Percentiles rank a stretch among this genome's conserved stretches.
Evolutionary conservation across 75 land plant species (phyloP).

Genomic region (Cupressus sempervirens): DNA sequence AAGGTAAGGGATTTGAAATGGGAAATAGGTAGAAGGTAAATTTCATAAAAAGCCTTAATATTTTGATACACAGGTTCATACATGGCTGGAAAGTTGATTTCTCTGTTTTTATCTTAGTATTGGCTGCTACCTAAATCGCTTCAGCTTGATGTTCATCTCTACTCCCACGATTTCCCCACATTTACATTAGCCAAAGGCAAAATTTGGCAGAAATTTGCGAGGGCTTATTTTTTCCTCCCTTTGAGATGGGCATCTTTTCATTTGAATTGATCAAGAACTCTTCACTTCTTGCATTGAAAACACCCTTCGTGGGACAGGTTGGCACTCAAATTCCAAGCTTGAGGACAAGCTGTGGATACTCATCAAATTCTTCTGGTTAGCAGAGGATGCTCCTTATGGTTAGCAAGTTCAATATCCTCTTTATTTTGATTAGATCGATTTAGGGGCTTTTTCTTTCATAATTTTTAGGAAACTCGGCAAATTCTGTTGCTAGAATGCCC

Average conservation of each 20-base stretch:
- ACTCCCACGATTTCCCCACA: background rate
- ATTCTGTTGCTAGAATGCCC: background rate
- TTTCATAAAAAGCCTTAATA: background rate
- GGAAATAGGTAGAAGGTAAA: background rate
- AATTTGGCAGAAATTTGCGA: background rate
- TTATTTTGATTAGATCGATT: background rate
- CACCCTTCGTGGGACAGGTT: background rate
- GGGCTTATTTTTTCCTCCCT: background rate
- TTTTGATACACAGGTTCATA: background rate
- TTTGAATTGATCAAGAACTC: background rate
- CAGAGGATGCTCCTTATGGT: too few species aligned
- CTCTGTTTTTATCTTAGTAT: background rate
- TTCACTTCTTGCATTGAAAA: background rate
- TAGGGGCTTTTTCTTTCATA: background rate
- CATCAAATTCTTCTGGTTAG: background rate
- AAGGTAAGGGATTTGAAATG: background rate
- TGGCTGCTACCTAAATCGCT: background rate
- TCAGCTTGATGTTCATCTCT: background rate
- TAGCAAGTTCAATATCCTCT: too few species aligned
- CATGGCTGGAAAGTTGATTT: background rate
- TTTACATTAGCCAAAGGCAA: background rate
- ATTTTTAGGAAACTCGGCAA: background rate
- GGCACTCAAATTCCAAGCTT: background rate
- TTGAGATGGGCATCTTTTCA: background rate
- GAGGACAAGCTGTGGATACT: background rate